Evolutionary conservation across 345 rosid genomes (phyloP), one percentile per base, ranked within the genome.

Genomic region (Salix brachista): DNA sequence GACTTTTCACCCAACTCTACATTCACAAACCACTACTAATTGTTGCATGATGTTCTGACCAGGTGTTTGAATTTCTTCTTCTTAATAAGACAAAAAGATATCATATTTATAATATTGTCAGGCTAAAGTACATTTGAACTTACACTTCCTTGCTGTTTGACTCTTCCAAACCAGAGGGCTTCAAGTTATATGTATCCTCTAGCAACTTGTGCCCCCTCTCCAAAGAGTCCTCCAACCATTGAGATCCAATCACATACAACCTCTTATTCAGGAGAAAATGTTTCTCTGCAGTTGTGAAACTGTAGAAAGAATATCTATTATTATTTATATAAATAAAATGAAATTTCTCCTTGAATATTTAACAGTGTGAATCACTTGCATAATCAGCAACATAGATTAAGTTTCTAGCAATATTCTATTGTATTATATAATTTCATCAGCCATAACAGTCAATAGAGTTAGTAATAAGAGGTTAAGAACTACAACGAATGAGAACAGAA

Each of bases 191-290:
- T 3, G 78, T 44, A 52, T 87, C 91, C 84, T 93, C 97, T n/a
- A 75, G 80, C 84, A 91, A 68, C 81, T 86, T 90, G 67, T 86
- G 75, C 78, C 85, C 89, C 69, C 70, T 80, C 77, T 84, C 85
- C 84, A 91, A 75, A 79, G 91, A 91, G 67, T 91, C 88, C 54
- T 91, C 97, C 83, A 96, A 80, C 99, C 99, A 96, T 69, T 85
- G 89, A 65, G 82, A 86, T 75, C 82, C 79, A 77, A 96, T 88
- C 75, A 93, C 89, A 79, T 80, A 84, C 75, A 90, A 77, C 72
- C 83, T 86, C 77, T 73, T 90, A 80, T 80, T 89, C 65, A 77
- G 44, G 26, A 91, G 71, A 75, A 74, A 77, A 67, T 65, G 80
- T 80, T 87, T 91, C 81, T 86, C 96, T 48, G 64, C 75, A 72